phyloP scores from a whole-genome alignment of 2,329 filamentous ascomycete species.

The Neofusicoccum kwambonambiense region DNA sequence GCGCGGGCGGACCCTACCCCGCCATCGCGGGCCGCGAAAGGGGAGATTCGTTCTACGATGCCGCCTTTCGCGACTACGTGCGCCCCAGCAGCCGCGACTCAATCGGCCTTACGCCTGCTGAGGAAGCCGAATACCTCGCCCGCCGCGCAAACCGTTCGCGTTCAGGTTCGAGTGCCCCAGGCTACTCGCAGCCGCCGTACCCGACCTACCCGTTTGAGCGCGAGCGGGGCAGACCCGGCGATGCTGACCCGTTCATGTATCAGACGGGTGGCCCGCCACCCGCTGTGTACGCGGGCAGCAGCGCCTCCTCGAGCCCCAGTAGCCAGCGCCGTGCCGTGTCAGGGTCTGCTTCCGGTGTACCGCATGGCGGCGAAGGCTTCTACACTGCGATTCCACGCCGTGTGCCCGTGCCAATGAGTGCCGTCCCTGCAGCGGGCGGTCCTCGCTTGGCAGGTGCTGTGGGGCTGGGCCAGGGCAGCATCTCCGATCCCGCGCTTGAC shows the following conservation, averaged over 20 bases:
- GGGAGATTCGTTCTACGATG: background rate
- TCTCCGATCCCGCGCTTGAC: conserved; percentile 3
- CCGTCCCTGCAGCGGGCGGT: background rate
- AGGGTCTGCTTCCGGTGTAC: conserved; percentile 23
- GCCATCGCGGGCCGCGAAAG: background rate
- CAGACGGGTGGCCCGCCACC: conserved; percentile 26
- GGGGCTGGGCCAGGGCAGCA: background rate
- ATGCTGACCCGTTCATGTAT: conserved; percentile 20
- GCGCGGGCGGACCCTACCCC: conserved; percentile 24
- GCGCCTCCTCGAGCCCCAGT: conserved; percentile 29
- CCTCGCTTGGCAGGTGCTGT: background rate
- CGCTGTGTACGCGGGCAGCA: conserved; percentile 26
- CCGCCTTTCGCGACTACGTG: conserved; percentile 22
- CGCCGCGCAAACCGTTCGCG: conserved; percentile 26
- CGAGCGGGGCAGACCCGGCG: conserved; percentile 21
- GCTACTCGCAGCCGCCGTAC: conserved; percentile 21
- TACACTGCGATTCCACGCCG: conserved; percentile 35
- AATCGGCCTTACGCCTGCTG: conserved; percentile 34
- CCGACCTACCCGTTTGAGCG: conserved; percentile 24
- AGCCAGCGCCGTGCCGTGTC: conserved; percentile 20
- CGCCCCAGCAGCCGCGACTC: conserved; percentile 31
- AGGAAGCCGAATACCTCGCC: conserved; percentile 27
- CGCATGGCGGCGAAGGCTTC: conserved; percentile 22
- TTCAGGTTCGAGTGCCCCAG: conserved; percentile 16
- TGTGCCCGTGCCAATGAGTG: conserved; percentile 30